Percentiles rank a stretch among this genome's conserved stretches.
phyloP scores from a whole-genome alignment of 495 filamentous ascomycete genomes.

The Jackrogersella minutella region DNA sequence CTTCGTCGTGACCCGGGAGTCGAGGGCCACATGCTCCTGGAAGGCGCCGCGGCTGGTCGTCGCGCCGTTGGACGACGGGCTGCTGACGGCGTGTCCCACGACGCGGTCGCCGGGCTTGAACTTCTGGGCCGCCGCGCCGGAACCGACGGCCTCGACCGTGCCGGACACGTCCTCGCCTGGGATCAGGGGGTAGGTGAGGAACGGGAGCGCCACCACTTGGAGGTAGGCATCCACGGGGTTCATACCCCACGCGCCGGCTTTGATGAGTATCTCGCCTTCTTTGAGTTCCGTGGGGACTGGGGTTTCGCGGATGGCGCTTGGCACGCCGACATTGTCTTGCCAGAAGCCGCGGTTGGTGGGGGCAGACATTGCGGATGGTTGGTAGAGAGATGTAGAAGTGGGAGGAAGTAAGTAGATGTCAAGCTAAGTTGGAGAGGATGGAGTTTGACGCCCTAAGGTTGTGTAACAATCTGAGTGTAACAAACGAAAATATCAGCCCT shows the following conservation, averaged over 20 bases:
- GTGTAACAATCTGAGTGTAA: too few species aligned
- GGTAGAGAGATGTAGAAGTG: background rate
- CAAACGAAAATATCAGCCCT: too few species aligned
- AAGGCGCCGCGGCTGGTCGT: slow-evolving; percentile 35
- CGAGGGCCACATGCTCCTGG: slow-evolving; percentile 46
- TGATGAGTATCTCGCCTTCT: slow-evolving; percentile 39
- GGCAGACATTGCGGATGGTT: slow-evolving; percentile 14
- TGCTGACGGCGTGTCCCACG: slow-evolving; percentile 34
- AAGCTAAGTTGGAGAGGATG: background rate
- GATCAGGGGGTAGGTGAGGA: slow-evolving; percentile 51
- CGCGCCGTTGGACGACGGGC: background rate
- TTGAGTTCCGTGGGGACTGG: slow-evolving; percentile 23
- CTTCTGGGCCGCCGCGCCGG: slow-evolving; percentile 49
- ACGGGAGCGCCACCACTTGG: slow-evolving; percentile 39
- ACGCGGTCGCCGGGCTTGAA: slow-evolving; percentile 57
- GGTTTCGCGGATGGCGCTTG: slow-evolving; percentile 37
- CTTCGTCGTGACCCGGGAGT: slow-evolving; percentile 28
- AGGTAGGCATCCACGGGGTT: slow-evolving; percentile 48
- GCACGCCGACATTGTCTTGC: slow-evolving; percentile 38
- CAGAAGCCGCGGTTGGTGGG: slow-evolving; percentile 37
- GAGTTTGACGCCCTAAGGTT: too few species aligned
- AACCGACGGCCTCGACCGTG: slow-evolving; percentile 47
- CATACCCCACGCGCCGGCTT: slow-evolving; percentile 45
- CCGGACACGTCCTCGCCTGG: slow-evolving; percentile 62
- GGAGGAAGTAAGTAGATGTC: background rate